Evolutionary conservation across 306 rosid genomes (phyloP).

Genomic region (Cotoneaster glaucophyllus): DNA sequence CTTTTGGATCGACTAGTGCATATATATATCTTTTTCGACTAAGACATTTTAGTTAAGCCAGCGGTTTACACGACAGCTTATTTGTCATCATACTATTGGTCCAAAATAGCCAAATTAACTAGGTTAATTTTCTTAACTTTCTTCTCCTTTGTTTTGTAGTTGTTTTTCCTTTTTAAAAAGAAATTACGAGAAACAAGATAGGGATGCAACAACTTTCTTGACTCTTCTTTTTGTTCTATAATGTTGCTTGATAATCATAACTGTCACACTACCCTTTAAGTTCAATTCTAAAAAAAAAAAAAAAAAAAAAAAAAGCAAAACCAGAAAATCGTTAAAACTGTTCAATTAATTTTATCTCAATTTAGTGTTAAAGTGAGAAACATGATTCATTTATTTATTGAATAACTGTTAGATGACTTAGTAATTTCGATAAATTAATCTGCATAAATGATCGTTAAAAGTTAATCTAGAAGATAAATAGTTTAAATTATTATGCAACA

Average conservation of each 20-base stretch:
- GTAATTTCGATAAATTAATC: no score
- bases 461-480: not conserved
- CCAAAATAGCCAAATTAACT: not conserved
- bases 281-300: not conserved
- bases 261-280: not conserved
- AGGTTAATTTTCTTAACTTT: not conserved
- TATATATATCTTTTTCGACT: not conserved
- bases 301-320: not conserved
- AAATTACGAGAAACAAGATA: not conserved
- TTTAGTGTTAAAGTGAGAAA: not conserved
- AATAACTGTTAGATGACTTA: no score
- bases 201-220: not conserved
- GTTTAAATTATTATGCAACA: no score
- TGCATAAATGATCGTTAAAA: no score
- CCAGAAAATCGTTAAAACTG: not conserved
- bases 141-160: not conserved
- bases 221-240: no score
- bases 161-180: not conserved
- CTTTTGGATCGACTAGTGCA: not conserved
- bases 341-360: no score
- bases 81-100: not conserved
- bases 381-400: no score
- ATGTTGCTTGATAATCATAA: no score
- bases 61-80: not conserved
- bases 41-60: not conserved